Evolutionary conservation across 805 yeast species (phyloP), one percentile per base, ranked within the genome.

Genomic region (Allodekkera sacchari): DNA sequence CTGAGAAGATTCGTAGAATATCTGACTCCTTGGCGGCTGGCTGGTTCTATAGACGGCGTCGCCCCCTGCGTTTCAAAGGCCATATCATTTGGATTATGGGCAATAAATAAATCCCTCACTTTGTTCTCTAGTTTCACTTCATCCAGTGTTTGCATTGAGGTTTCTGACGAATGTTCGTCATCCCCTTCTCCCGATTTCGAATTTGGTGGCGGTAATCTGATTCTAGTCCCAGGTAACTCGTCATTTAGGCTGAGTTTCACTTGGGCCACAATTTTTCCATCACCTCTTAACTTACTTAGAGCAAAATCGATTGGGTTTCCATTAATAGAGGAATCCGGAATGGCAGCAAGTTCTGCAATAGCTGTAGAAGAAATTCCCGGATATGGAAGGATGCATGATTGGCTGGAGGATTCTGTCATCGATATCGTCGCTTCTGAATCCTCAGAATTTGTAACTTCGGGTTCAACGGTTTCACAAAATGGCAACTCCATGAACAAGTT

Each of bases 301-400:
- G 97, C 87, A 28, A 76, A 73, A 31, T 66, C 68, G 10, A 87
- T 62, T 0, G 95, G 95, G 53, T 84, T 83, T 12, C 68, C 73
- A 18, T 66, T 71, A 25, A 70, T 60, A 0, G 77, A 66, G 28
- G 80, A 87, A 52, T 89, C 96, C 0, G 96, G 89, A 31, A 88
- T 74, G 5, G 82, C 81, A 1, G 94, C 94, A 29, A 87, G 65
- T 46, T 78, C 84, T 25, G 80, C 81, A 28, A 82, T 75, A 2
- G 76, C 79, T 4, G 67, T 70, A n/a, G 64, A 56, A 19, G 71
- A 61, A 31, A 68, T 59, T 10, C 75, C 76, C 12, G 68, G 68
- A 36, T 59, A 64, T 14, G 68, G 59, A 34, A 61, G 45, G 18
- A 58, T 40, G 21, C 51, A 44, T 8, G 63, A 56, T 23, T 52